Base-by-base conservation (phyloP, 192 early-diverging fungal species). In the Kickxella alabastrina region DNA sequence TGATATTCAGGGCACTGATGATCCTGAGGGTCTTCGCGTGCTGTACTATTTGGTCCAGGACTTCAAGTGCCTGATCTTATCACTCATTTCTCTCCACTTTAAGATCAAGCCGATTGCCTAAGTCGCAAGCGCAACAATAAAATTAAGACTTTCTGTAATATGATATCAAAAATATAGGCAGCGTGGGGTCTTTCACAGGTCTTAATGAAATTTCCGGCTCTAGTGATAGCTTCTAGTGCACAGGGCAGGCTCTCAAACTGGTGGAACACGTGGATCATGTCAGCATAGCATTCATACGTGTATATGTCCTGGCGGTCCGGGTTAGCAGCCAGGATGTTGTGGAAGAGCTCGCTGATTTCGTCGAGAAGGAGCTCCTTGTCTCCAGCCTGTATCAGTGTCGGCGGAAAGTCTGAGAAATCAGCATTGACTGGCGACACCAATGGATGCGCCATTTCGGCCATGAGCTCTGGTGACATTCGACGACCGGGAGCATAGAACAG, bases 31-130 rank as follows among this genome's bases (percentile, higher is more conserved):
- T 13, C 78, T 99, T 23, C 84, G 91, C 19, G 86, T 87, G 5
- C 91, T 99, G 45, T 99, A 99, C 63, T 99, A 96, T 59, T 64
- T 99, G 48, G 84, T 96, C n/a, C 94, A 99, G 71, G 97, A 99
- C 73, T 82, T 99, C 29, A 97, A 97, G 62, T 94, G 92, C 52
- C 79, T 95, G 35, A 87, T 99, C 17, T 90, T 97, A 62, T 97
- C 93, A 25, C 77, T 99, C 25, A 91, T 99, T 55, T 82, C 92
- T 3, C 71, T 95, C 54, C 93, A 97, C 72, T 99, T 95, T 77
- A 99, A 99, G 84, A 74, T 74, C 35, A 74, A 74, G 23, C 71
- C 71, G 3, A 55, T 65, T 43, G 69, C 57, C 27, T 73, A 50
- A 35, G 0, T 43, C 17, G 46, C n/a, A 35, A 35, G 1, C 36